Conservation (phyloP, 2,329 filamentous ascomycete species). For the Pezicula radicicola region DNA sequence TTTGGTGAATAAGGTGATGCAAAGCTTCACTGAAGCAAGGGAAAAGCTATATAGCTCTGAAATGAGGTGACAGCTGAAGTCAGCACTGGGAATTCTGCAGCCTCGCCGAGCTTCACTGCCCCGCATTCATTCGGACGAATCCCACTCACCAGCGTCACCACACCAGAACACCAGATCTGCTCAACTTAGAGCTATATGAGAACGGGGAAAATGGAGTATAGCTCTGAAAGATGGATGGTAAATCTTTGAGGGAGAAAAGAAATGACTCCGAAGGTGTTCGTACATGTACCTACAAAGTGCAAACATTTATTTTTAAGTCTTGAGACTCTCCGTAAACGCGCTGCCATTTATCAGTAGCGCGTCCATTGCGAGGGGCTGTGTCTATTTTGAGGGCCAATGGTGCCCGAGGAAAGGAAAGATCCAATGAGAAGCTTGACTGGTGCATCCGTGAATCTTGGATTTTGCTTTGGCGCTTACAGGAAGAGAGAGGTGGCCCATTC, state of each 20-base stretch:
- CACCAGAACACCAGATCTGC: too few species aligned
- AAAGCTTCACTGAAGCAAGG: not conserved
- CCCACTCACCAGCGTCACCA: too few species aligned
- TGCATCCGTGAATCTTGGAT: not conserved
- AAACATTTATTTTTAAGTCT: not conserved
- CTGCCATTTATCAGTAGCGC: conserved; percentile 8
- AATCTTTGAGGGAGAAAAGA: not conserved
- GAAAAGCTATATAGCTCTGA: not conserved
- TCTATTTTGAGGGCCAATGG: conserved; percentile 18
- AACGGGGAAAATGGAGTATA: not conserved
- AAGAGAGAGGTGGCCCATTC: not conserved
- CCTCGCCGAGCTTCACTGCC: not conserved
- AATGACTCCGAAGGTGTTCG: not conserved
- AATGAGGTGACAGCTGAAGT: not conserved
- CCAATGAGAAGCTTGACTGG: conserved; percentile 11
- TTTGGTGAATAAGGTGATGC: not conserved
- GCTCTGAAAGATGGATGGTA: not conserved
- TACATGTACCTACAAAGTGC: not conserved
- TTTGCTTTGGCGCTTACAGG: conserved; percentile 14
- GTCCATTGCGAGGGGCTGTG: conserved; percentile 15
- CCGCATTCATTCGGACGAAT: not conserved
- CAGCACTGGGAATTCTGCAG: conserved; percentile 3
- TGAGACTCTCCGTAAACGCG: not conserved
- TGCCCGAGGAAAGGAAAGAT: not conserved
- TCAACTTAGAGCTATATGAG: too few species aligned